Evolutionary conservation across 208 protist species (phyloP).

Genomic region (Herpetomonas samuelpessoai): DNA sequence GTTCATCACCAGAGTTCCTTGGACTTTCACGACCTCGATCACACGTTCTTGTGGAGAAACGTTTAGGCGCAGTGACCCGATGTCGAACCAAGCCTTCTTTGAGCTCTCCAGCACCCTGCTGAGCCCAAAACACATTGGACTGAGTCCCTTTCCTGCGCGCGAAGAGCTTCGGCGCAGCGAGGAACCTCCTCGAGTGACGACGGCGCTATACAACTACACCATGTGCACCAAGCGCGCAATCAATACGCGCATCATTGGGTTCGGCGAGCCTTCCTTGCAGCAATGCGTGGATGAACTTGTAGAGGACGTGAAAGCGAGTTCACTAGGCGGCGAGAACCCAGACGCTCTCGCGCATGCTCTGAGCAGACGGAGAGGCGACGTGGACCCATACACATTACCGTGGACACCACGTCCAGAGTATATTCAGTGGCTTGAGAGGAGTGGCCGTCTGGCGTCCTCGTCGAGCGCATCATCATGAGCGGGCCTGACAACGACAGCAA

Average conservation of each 20-base stretch:
- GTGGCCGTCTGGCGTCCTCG: background rate
- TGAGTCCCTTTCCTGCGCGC: constrained; percentile 52
- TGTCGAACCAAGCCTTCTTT: constrained; percentile 60
- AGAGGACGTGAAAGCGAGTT: constrained; percentile 44
- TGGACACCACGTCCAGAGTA: constrained; percentile 77
- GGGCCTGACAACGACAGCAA: too few species aligned
- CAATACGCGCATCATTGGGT: constrained; percentile 86
- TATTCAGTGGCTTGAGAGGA: constrained; percentile 44
- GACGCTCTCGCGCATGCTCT: constrained; percentile 32
- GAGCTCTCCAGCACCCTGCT: constrained; percentile 70
- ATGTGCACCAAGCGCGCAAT: constrained; percentile 78
- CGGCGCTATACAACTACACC: constrained; percentile 58
- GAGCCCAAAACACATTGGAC: constrained; percentile 66
- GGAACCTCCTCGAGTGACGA: constrained; percentile 23
- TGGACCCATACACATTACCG: constrained; percentile 55
- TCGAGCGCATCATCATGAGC: too few species aligned
- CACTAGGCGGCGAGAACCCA: constrained; percentile 25
- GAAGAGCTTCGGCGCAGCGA: constrained; percentile 31
- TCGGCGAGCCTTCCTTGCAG: constrained; percentile 77
- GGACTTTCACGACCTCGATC: too few species aligned
- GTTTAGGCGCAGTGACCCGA: constrained; percentile 10
- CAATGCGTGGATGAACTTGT: constrained; percentile 74
- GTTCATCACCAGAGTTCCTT: too few species aligned
- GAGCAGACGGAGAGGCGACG: constrained; percentile 37
- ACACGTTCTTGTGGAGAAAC: background rate